Percentiles rank a stretch among this genome's conserved stretches.
Evolutionary conservation across 768 basidiomycete species (phyloP).

Genomic region (Nevesoporus exiguus): DNA sequence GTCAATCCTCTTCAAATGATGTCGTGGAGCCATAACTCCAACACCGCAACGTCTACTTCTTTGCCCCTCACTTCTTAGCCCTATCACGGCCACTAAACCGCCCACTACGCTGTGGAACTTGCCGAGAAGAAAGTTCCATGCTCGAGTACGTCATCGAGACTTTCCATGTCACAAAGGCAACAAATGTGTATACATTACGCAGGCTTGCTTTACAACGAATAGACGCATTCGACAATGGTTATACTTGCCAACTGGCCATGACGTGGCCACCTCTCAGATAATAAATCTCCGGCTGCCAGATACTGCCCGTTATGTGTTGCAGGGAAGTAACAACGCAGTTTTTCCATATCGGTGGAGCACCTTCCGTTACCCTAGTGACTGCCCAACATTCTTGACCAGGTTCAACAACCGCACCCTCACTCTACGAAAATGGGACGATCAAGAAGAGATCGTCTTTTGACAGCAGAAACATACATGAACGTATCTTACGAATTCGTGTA

Average conservation of each 20-base stretch:
- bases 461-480: conserved; percentile 30
- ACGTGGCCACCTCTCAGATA: conserved; percentile 10
- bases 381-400: conserved; percentile 39
- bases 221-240: conserved; percentile 5
- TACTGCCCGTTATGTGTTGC: conserved; percentile 38
- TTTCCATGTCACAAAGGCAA: neutral
- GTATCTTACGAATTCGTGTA: conserved; percentile 30
- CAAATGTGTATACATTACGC: conserved; percentile 1
- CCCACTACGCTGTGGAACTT: neutral
- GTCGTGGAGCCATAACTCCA: neutral
- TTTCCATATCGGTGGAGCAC: conserved; percentile 21
- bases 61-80: neutral
- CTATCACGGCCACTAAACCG: neutral
- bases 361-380: conserved; percentile 24
- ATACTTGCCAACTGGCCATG: conserved; percentile 1
- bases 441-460: neutral
- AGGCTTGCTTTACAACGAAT: conserved; percentile 14
- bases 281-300: conserved; percentile 45
- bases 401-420: conserved; percentile 28
- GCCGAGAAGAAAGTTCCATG: neutral
- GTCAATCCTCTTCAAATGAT: neutral
- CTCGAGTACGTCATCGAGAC: conserved; percentile 2
- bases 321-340: conserved; percentile 39
- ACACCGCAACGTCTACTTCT: neutral
- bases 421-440: conserved; percentile 15